Evolutionary conservation across 768 basidiomycete genomes (phyloP).

Genomic region (Leucocoprinus leucothites): DNA sequence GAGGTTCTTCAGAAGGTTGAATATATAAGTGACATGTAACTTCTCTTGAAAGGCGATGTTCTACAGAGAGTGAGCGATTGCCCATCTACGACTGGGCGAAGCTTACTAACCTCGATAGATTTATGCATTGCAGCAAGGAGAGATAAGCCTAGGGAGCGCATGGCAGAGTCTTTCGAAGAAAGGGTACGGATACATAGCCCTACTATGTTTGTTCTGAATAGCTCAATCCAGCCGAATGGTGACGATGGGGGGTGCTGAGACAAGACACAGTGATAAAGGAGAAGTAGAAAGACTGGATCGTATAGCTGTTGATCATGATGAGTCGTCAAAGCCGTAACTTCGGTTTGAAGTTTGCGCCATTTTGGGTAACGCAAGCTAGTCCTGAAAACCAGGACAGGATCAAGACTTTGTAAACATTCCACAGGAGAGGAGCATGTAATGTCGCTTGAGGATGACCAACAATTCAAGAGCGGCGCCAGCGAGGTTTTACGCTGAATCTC

Average conservation of each 20-base stretch:
- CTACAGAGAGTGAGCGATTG: slow-evolving; percentile 23
- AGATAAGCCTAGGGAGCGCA: slow-evolving; percentile 59
- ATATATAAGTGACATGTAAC: slow-evolving; percentile 67
- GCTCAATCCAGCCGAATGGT: slow-evolving; percentile 77
- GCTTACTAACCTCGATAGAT: slow-evolving; percentile 54
- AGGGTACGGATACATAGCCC: slow-evolving; percentile 70
- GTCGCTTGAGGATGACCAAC: slow-evolving; percentile 58
- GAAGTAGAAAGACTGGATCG: slow-evolving; percentile 76
- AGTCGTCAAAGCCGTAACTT: slow-evolving; percentile 21
- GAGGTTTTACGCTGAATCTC: slow-evolving; percentile 69
- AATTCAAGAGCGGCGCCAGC: slow-evolving; percentile 54
- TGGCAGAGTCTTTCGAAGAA: slow-evolving; percentile 57
- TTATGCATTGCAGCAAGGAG: slow-evolving; percentile 62
- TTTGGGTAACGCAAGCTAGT: slow-evolving; percentile 72
- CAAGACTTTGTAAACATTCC: slow-evolving; percentile 68
- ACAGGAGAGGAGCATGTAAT: slow-evolving; percentile 42
- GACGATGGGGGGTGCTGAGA: slow-evolving; percentile 53
- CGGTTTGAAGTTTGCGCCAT: slow-evolving; percentile 50
- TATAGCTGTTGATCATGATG: slow-evolving; percentile 49
- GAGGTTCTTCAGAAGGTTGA: slow-evolving; percentile 61
- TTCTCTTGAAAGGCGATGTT: slow-evolving; percentile 73
- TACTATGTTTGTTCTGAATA: slow-evolving; percentile 79
- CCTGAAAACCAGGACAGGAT: slow-evolving; percentile 63
- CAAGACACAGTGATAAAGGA: slow-evolving; percentile 67
- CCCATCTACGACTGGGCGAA: not conserved